Evolutionary conservation across 2,329 filamentous ascomycete genomes (phyloP), one percentile per base, ranked within the genome.

Genomic region (Diaporthe vaccinii): DNA sequence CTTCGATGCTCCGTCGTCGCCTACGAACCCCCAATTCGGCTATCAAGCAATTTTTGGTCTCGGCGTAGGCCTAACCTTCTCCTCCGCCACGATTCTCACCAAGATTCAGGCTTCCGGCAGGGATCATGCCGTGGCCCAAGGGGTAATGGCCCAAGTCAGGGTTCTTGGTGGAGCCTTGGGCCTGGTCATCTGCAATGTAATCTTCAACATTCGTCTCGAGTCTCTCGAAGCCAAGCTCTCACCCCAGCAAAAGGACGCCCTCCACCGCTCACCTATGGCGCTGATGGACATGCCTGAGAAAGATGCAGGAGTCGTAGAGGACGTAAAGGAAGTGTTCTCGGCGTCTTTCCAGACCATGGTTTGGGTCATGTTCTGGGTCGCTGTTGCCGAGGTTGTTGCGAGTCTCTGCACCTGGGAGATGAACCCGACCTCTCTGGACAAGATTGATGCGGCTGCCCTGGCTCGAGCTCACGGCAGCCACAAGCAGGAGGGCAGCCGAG

Each of bases 91-190:
- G 0, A 90, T 92, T 74, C 87, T 91, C 78, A 89, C 89, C 3
- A 88, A 88, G 61, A 84, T 91, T 20, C 86, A 91, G 62, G 86
- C 88, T 0, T 82, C 85, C 25, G 81, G 83, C 10, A 84, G 84
- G 74, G 87, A 90, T 72, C 84, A 90, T 68, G 90, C 91, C 0
- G 88, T 90, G 2, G 90, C 89, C 0, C 90, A 92, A 78, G 91
- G 90, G 0, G 87, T 90, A 6, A 85, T 92, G 14, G 89, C 91
- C 1, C 91, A 93, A 80, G 87, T 89, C 2, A 87, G 91, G 20
- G 88, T 92, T 0, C 82, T 92, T 2, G 91, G 91, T 1, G 91
- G 91, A 3, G 89, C 89, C 51, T 84, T 92, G 39, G 91, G 91
- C 1, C 84, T 92, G 58, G 88, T 90, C 0, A 81, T 88, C 34